Evolutionary conservation across 108 stramenopile species (phyloP), one percentile per base, ranked within the genome.

Genomic region (Cyclotella baltica): DNA sequence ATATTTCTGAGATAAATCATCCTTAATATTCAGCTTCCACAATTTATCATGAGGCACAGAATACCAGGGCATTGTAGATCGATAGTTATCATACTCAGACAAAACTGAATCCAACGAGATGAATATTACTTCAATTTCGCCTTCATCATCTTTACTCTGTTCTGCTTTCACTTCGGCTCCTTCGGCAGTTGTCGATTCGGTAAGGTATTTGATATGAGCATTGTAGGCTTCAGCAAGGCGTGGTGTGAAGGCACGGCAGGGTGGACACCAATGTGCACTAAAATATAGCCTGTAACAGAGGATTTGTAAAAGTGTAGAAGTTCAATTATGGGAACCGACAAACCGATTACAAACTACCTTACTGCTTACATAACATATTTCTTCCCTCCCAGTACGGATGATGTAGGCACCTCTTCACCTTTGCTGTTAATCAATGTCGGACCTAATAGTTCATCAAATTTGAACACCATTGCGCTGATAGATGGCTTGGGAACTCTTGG

Each of bases 241-340:
- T 16, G 98, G 98, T 4, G 98, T 98, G 74, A 95, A 97, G 52
- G 80, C 71, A 38, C 94, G 89, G 76, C 98, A 98, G 0, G 98
- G 98, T 29, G 81, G 83, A 76, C 98, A 93, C 95, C 95, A 96
- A 71, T 90, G 89, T 0, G 95, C 95, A 20, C 83, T 85, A 34
- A 89, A 89, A 74, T 94, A 95, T 23, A 83, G 71, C 80, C 79
- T 72, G 3, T 70, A n/a, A n/a, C n/a, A n/a, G n/a, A 37, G 28
- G 4, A 25, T 53, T 23, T 50, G 22, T 16, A 15, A 62, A 48
- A 62, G 55, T 62, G 31, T 40, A 62, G 15, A 13, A 53, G 8
- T 8, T 11, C 22, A 23, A 16, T 35, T 10, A 22, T 9, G 29
- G 30, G 51, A 11, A 28, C 3, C 22, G 10, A 30, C 30, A 36